Conservation (phyloP, 768 basidiomycete genomes). For the Lactarius evosmus region DNA sequence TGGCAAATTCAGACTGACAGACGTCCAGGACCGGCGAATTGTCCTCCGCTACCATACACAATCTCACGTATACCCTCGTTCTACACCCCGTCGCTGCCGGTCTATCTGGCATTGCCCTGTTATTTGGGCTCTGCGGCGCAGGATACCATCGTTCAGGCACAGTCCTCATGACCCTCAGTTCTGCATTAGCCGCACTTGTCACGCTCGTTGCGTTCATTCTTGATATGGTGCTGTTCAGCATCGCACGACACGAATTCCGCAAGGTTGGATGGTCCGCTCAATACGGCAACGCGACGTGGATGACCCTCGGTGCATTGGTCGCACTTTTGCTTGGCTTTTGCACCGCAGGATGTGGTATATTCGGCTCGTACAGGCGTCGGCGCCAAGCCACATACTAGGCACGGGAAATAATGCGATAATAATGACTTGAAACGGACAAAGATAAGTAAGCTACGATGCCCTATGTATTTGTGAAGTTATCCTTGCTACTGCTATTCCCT, state of each 20-base stretch:
- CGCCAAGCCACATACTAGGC: constrained; percentile 31
- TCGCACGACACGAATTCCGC: constrained; percentile 57
- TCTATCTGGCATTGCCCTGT: constrained; percentile 57
- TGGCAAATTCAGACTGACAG: constrained; percentile 10
- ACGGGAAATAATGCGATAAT: not conserved
- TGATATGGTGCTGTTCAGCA: constrained; percentile 78
- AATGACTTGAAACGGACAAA: not conserved
- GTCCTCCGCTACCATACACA: constrained; percentile 54
- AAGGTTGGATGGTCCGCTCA: constrained; percentile 46
- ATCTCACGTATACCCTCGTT: constrained; percentile 70
- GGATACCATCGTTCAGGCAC: constrained; percentile 67
- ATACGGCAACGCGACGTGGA: constrained; percentile 81
- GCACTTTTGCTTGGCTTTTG: constrained; percentile 67
- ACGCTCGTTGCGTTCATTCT: constrained; percentile 70
- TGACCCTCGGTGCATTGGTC: constrained; percentile 70
- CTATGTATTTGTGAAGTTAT: constrained; percentile 5
- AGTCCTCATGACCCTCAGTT: constrained; percentile 68
- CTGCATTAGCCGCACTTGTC: constrained; percentile 61
- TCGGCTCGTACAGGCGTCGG: constrained; percentile 56
- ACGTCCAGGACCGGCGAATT: constrained; percentile 42
- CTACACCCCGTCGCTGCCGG: constrained; percentile 80
- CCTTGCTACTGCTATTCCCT: not conserved
- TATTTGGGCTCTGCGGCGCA: constrained; percentile 67
- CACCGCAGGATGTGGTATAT: constrained; percentile 60
- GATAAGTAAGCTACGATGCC: not conserved